Evolutionary conservation across 208 protist species (phyloP), one percentile per base, ranked within the genome.

Genomic region (Strigomonas culicis): DNA sequence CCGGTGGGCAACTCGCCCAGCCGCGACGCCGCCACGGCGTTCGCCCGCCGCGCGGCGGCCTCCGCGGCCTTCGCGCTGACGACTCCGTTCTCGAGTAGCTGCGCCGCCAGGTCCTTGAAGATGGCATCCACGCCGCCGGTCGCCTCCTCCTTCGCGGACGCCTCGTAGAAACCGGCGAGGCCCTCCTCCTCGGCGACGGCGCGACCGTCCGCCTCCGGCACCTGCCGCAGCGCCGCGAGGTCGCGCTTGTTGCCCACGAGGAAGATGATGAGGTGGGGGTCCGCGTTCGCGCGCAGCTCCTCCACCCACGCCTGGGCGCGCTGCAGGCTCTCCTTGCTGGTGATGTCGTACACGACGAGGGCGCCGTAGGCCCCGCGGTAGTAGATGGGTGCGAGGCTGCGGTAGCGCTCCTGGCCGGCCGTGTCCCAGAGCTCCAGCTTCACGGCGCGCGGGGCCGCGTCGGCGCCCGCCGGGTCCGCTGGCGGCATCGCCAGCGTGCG

Each of bases 331-430:
- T 98, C 90, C 60, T 83, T 81, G 78, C 94, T 97, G 7, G 98
- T 99, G 60, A 99, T 98, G 73, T 99, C 98, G 72, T 99, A 99
- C 44, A 98, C 98, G 6, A 99, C 84, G 8, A 99, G 65, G 11
- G 92, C 92, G 49, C 86, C 92, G 51, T 77, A 87, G 13, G 94
- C 90, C n/a, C 89, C 88, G 57, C 94, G 86, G 78, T 98, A 98
- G 75, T 98, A 98, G 39, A 97, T 97, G 21, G 90, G 90, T 13
- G 90, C 92, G 13, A 98, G 79, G 17, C 90, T 90, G 56, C 91
- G 81, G 63, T 94, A 97, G 30, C 89, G 89, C 72, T 97, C 92
- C 80, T 97, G 92, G 0, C 92, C 92, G 21, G 92, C 92, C 13
- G 92, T 97, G 61, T 97, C 92, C 90, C 92, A 97, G 53, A 97